Evolutionary conservation across 2,329 filamentous ascomycete genomes (phyloP), one percentile per base, ranked within the genome.

Genomic region (Fusarium sp.): DNA sequence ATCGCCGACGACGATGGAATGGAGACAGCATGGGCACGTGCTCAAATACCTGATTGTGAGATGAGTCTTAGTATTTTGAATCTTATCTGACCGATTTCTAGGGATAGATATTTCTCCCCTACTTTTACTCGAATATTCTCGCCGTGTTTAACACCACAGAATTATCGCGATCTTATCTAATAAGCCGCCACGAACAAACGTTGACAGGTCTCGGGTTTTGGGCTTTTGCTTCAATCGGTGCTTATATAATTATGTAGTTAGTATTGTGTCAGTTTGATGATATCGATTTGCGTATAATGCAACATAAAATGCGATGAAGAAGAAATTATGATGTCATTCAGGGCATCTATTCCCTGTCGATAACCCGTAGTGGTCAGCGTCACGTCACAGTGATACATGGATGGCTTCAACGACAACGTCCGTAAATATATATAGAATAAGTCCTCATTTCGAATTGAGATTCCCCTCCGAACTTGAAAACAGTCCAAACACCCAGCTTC

Each of bases 311-410:
- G 23, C 11, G 21, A 41, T n/a, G 7, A n/a, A 31, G 37, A 25
- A 54, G 35, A 48, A 42, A 52, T 62, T 10, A 62, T 69, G 57
- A 69, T 69, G 66, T 69, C 66, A 67, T 67, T 4, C 10, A 27
- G 18, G 31, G 7, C n/a, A 27, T 27, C 7, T 18, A 2, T 7
- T 12, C 12, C 31, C 41, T 66, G 25, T 18, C 12, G 4, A n/a
- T 29, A 25, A 19, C 11, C 19, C 19, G 14, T 33, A 2, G 15
- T 33, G 3, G 15, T 12, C 8, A 46, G 62, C 63, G 63, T 69
- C 66, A 68, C 56, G 66, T 69, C 66, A 67, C 66, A 16, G 62
- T 69, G 45, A 67, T 49, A 46, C 9, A 46, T 46, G 19, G 3
- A 46, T 33, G 46, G 46, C 29, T 33, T 49, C 21, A 33, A 18